A percentile compares a stretch with the other conserved stretches of the same genome.
Evolutionary conservation across 139 green algal genomes (phyloP).

Genomic region (Chlorella vulgaris): DNA sequence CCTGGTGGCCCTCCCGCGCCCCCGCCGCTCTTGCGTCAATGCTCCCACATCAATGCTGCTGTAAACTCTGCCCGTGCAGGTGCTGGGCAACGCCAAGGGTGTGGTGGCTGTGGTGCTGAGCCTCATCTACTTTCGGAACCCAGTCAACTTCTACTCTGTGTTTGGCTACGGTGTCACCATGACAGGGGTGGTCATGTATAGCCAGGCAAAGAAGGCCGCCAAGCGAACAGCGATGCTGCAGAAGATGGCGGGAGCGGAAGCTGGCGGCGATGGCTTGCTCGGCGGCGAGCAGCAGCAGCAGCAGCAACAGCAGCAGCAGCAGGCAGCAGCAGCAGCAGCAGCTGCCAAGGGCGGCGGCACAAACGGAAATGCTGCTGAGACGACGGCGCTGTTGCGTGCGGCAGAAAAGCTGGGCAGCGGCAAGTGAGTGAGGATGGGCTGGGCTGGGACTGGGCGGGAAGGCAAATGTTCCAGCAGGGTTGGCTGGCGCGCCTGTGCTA

Average conservation of each 20-base stretch:
- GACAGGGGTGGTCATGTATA: constrained; percentile 77
- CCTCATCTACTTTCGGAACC: constrained; percentile 89
- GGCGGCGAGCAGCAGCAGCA: neutral
- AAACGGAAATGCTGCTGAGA: neutral
- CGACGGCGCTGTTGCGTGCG: constrained; percentile 6
- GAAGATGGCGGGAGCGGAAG: neutral
- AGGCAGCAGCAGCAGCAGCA: neutral
- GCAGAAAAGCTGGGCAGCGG: constrained; percentile 27
- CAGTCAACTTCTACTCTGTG: constrained; percentile 61
- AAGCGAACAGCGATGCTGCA: constrained; percentile 23
- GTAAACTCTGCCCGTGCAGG: constrained; percentile 51
- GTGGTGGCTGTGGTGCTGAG: constrained; percentile 87
- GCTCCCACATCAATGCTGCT: neutral
- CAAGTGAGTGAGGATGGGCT: constrained; percentile 18
- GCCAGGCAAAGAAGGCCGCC: constrained; percentile 35
- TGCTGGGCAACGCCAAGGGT: constrained; percentile 97
- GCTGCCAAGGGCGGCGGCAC: neutral
- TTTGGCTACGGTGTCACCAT: constrained; percentile 87
- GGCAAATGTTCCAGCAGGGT: too few species aligned
- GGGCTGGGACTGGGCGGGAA: too few species aligned
- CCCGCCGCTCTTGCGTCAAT: too few species aligned
- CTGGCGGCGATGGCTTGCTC: neutral
- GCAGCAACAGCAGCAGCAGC: constrained; percentile 16
- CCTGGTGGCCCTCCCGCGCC: too few species aligned
- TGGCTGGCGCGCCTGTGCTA: neutral